Evolutionary conservation across 2,329 filamentous ascomycete genomes (phyloP).

Genomic region (Chaetomiaceae sp.): DNA sequence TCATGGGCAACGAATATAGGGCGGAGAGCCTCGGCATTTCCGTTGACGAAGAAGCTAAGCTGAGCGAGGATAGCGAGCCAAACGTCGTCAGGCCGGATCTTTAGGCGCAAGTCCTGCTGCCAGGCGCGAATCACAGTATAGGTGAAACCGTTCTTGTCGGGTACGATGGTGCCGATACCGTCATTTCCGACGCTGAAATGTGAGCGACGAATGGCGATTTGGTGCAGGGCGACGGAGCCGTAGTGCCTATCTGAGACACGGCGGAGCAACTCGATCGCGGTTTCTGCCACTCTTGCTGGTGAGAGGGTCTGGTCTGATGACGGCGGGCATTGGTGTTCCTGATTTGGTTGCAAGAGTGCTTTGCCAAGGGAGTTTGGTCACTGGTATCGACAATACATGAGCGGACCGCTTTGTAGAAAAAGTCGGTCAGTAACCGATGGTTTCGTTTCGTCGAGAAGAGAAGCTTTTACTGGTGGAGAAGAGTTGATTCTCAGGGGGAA

Average conservation of each 20-base stretch:
- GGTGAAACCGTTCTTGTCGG: conserved; percentile 28
- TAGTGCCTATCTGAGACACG: not conserved
- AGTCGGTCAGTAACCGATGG: too few species aligned
- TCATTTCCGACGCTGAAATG: conserved; percentile 2
- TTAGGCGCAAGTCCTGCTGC: conserved; percentile 38
- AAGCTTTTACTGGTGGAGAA: not conserved
- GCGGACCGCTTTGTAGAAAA: too few species aligned
- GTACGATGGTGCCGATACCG: not conserved
- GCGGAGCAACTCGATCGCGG: not conserved
- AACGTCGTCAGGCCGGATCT: conserved; percentile 44
- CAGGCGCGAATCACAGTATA: conserved; percentile 35
- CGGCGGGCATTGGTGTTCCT: not conserved
- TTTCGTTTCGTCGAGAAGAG: too few species aligned
- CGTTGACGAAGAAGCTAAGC: conserved; percentile 40
- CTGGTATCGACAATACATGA: too few species aligned
- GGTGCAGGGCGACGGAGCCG: not conserved
- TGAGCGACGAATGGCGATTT: not conserved
- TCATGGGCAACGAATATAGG: conserved; percentile 38
- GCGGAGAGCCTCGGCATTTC: conserved; percentile 40
- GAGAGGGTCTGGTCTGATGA: not conserved
- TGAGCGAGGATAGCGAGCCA: conserved; percentile 46
- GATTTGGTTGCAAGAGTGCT: not conserved
- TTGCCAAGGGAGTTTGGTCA: too few species aligned
- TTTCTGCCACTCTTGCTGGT: not conserved
- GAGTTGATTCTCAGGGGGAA: not conserved